Evolutionary conservation across 164 flowering plant species (phyloP).

Genomic region (Magnolia officinalis): DNA sequence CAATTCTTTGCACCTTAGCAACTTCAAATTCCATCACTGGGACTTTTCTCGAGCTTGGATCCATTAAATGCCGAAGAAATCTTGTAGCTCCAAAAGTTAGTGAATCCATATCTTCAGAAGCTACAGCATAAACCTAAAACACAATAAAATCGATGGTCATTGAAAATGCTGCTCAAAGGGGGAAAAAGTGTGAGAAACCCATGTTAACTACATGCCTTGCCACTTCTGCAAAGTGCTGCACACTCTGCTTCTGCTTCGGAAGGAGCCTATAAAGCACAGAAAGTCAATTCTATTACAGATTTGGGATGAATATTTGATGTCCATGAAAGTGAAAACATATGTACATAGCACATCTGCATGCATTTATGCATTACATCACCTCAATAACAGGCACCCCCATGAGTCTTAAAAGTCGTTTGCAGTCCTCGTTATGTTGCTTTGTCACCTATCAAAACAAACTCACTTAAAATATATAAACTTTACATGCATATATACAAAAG

Average conservation of each 20-base stretch:
- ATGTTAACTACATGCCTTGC: slow-evolving; percentile 46
- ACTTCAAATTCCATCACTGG: slow-evolving; percentile 97
- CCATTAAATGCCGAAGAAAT: slow-evolving; percentile 97
- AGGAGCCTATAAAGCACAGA: slow-evolving; percentile 59
- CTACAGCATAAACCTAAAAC: slow-evolving; percentile 88
- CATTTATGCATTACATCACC: slow-evolving; percentile 37
- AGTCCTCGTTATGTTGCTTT: slow-evolving; percentile 92
- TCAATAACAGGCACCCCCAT: slow-evolving; percentile 98
- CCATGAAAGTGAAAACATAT: slow-evolving; percentile 1
- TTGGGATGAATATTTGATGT: not conserved
- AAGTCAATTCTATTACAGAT: not conserved
- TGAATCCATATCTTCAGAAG: slow-evolving; percentile 99
- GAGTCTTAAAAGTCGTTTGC: slow-evolving; percentile 79
- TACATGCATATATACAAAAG: not conserved
- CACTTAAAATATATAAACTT: not conserved
- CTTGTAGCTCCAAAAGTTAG: slow-evolving; percentile 95
- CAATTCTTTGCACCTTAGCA: slow-evolving; percentile 54
- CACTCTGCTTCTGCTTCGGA: slow-evolving; percentile 99
- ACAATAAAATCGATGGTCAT: not conserved
- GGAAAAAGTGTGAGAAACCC: not conserved
- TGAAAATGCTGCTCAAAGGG: not conserved
- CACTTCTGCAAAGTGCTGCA: slow-evolving; percentile 89
- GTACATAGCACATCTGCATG: not conserved
- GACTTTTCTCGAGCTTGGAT: slow-evolving; percentile 86
- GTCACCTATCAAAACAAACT: slow-evolving; percentile 61